Evolutionary conservation across 129 eudicot species (phyloP), one percentile per base, ranked within the genome.

Genomic region (Calendula officinalis): DNA sequence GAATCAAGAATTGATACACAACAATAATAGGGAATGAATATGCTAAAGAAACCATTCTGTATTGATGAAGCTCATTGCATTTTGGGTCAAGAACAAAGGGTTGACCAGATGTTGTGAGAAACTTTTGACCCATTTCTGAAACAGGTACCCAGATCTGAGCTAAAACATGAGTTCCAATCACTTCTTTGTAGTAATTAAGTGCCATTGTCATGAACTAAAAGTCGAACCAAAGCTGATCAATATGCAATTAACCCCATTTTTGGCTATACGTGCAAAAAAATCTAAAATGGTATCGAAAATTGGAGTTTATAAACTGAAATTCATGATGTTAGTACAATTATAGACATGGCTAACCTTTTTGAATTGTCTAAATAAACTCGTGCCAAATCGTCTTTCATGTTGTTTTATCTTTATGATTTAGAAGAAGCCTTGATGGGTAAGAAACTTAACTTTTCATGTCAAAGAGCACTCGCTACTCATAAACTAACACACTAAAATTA

Each of bases 341-440:
- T 33, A 12, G 41, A 36, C 33, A 27, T 15, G 3, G 43, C 43
- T 13, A 57, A 57, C 8, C 63, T 57, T 57, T 57, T 14, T 0
- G 42, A 33, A 36, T 40, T 13, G 14, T 11, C 55, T n/a, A 50
- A 39, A 42, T 34, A 67, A 9, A 30, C 9, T 9, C 15, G 16
- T 55, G 14, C 43, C 4, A 36, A 41, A 11, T 44, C 17, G 7
- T 7, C 12, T 12, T 62, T 49, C 59, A 52, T 32, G 41, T 61
- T 60, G 38, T 44, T 57, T 45, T 1, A 57, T 56, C 46, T 41
- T 52, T 62, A 54, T n/a, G n/a, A n/a, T 62, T 46, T 63, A 27
- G 30, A 73, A 42, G 59, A 46, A 73, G 60, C 10, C 77, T 64
- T 73, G 66, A 64, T 64, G 66, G 72, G 78, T 73, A 72, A 72